Evolutionary conservation across 768 basidiomycete genomes (phyloP), one percentile per base, ranked within the genome.

Genomic region (Auriculariales sp.): DNA sequence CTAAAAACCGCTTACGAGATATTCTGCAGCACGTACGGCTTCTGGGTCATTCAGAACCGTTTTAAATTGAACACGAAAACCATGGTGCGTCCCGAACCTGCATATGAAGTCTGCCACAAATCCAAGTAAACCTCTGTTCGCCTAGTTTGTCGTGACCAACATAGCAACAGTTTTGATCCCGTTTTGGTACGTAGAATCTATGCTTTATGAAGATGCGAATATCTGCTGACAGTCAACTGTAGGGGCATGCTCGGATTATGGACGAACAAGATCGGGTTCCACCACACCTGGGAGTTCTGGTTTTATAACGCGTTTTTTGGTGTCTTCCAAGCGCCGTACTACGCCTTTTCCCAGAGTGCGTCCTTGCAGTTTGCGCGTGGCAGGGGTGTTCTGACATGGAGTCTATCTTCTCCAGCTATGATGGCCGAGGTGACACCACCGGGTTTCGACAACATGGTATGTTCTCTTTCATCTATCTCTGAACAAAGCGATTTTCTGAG

Each of bases 201-300:
- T n/a, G n/a, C n/a, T n/a, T n/a, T n/a, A n/a, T n/a, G n/a, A n/a
- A n/a, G n/a, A n/a, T n/a, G n/a, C n/a, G n/a, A n/a, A n/a, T n/a
- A n/a, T n/a, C n/a, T n/a, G n/a, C n/a, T n/a, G n/a, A n/a, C n/a
- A n/a, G n/a, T n/a, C 7, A 5, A 6, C 22, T 22, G 9, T 44
- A 46, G 17, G 87, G 83, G 85, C 12, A 83, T 85, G 83, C 70
- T 88, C 35, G 86, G 88, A 1, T 77, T 90, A 45, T 87, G 87
- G 85, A 87, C 86, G 0, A 53, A 66, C 7, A 82, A 72, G 52
- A 56, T 91, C 45, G 87, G 87, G 1, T 87, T 84, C 64, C 86
- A 88, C 59, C 84, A 87, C 52, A 73, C 57, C 12, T 89, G 87
- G 86, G 88, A 91, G 57, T 91, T 91, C 65, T 93, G 88, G 85